A percentile compares a stretch with the other conserved stretches of the same genome.
phyloP scores from a whole-genome alignment of 192 early-diverging fungal genomes.

The Coemansia pectinata region DNA sequence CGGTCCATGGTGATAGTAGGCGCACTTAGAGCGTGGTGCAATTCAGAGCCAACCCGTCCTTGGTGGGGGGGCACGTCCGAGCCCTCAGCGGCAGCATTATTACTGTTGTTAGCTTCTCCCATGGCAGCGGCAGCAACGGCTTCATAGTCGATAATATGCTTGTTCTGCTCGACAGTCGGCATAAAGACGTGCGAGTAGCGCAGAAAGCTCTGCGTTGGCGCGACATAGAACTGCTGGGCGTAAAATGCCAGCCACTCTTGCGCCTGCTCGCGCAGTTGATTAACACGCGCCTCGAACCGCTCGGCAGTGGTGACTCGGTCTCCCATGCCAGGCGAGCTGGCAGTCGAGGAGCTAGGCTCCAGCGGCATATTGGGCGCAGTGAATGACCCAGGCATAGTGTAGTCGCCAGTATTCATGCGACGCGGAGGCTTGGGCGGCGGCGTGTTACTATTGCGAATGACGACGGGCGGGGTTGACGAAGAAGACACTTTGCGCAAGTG shows the following conservation, averaged over 20 bases:
- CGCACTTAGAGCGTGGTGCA: neutral
- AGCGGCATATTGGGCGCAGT: neutral
- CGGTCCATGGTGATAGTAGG: neutral
- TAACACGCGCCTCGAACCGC: slow-evolving; percentile 23
- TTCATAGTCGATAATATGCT: slow-evolving; percentile 51
- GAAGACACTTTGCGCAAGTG: slow-evolving; percentile 8
- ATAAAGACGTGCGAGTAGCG: slow-evolving; percentile 35
- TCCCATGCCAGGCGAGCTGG: slow-evolving; percentile 1
- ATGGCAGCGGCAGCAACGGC: slow-evolving; percentile 16
- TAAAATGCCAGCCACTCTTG: slow-evolving; percentile 56
- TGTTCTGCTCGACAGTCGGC: slow-evolving; percentile 38
- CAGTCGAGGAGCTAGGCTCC: neutral
- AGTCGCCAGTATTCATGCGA: neutral
- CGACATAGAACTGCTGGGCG: slow-evolving; percentile 51
- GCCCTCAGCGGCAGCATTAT: neutral
- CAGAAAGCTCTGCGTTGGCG: slow-evolving; percentile 43
- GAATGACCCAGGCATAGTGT: neutral
- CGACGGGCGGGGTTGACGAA: neutral
- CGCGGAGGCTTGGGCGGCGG: slow-evolving; percentile 33
- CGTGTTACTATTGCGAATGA: neutral
- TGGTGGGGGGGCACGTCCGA: neutral
- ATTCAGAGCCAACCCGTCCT: neutral
- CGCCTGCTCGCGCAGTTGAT: slow-evolving; percentile 36
- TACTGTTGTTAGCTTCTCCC: neutral
- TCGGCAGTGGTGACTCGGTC: slow-evolving; percentile 11